Evolutionary conservation across 345 rosid genomes (phyloP), one percentile per base, ranked within the genome.

Genomic region (Balakata baccata): DNA sequence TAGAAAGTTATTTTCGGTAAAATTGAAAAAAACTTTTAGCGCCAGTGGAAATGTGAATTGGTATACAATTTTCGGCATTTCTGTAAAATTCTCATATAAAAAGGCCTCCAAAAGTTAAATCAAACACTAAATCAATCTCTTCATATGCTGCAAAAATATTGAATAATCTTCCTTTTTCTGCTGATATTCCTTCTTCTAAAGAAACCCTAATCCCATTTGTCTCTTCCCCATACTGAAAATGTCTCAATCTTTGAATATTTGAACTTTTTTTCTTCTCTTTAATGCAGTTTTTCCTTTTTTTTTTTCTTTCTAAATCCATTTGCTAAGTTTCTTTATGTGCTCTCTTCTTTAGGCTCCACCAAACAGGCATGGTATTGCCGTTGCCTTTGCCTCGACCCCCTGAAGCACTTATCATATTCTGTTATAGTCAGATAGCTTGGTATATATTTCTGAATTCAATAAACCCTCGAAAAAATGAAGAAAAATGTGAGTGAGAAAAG

Each of bases 221-320:
- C 72, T 51, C 22, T 54, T 29, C 34, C 34, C 34, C 34, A 29
- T 29, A 29, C 34, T 29, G 34, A 29, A 1, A 1, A 29, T 29
- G 2, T 29, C 34, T 29, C 34, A 29, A 29, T 60, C 64, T 59
- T 73, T 79, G 78, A 66, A 75, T 71, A 73, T 76, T 79, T 57
- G 78, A 70, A 58, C 39, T 43, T 49, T 34, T 17, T 8, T 3
- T 29, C 14, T 0, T 17, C 45, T 5, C 45, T 70, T 69, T 74
- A 10, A 68, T 74, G 74, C 45, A 66, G 46, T 47, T 14, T 46
- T 43, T 29, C 22, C 0, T n/a, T n/a, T n/a, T n/a, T n/a, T n/a
- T n/a, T 46, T 57, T 58, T 18, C 37, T 51, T 34, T 58, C 80
- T 13, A 17, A 45, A 75, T 34, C 60, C 50, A 29, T 9, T 34